phyloP scores from a whole-genome alignment of 768 basidiomycete genomes.

The Russula emetica region DNA sequence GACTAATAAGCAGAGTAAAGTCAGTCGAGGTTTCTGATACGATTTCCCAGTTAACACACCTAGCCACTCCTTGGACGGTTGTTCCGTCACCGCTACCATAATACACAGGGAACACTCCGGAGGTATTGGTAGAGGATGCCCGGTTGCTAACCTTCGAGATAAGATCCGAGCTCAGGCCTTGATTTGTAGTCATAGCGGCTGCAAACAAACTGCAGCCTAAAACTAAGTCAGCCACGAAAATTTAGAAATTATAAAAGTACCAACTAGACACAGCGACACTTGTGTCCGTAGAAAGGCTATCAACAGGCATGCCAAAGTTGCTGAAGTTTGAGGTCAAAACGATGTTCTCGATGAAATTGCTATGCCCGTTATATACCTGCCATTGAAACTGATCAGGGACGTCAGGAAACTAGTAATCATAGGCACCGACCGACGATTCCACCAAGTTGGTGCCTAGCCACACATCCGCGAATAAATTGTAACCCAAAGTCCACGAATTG shows the following conservation, averaged over 20 bases:
- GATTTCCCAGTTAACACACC: constrained; percentile 7
- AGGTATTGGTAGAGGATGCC: constrained; percentile 9
- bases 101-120: too few relatives aligned
- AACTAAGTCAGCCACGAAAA: not conserved
- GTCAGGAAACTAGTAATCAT: not conserved
- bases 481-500: constrained; percentile 54
- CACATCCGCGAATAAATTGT: constrained; percentile 61
- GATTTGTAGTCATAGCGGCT: constrained; percentile 16
- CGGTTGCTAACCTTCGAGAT: constrained; percentile 17
- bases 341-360: constrained; percentile 7
- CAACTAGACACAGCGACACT: not conserved
- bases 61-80: constrained; percentile 11
- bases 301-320: constrained; percentile 17
- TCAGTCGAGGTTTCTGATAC: not conserved
- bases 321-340: not conserved
- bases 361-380: constrained; percentile 20
- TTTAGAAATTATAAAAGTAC: not conserved
- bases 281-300: not conserved
- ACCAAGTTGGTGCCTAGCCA: constrained; percentile 53
- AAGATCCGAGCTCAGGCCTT: constrained; percentile 1
- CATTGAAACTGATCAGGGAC: not conserved
- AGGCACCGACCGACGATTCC: constrained; percentile 26
- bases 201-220: constrained; percentile 20
- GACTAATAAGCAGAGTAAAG: constrained; percentile 11
- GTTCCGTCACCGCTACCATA: not conserved